Percentiles rank a stretch among this genome's conserved stretches.
These are phyloP conservation scores for Skeletonema menzelii DNA, from an alignment of 108 stramenopile genomes.

Conservation along the genomic window DNA sequence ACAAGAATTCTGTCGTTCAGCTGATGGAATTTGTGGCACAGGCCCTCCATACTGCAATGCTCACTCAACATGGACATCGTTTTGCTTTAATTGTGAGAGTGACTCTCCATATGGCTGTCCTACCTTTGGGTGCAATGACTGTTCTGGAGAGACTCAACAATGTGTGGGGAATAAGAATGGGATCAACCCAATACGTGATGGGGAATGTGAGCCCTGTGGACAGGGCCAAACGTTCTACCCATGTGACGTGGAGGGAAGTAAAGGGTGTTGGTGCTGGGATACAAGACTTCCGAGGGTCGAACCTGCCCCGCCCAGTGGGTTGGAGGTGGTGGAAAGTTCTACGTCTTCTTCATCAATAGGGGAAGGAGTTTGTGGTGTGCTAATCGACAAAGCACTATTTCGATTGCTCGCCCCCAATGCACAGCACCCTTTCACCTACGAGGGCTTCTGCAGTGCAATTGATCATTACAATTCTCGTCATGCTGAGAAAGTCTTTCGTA, in stretches of 20 bases:
- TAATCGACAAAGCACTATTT: slow-evolving; percentile 15
- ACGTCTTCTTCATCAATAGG: not conserved
- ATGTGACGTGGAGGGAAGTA: slow-evolving; percentile 17
- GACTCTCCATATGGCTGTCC: slow-evolving; percentile 34
- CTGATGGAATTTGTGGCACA: slow-evolving; percentile 22
- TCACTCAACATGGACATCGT: slow-evolving; percentile 27
- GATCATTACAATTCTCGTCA: slow-evolving; percentile 34
- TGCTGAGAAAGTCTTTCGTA: slow-evolving; percentile 30
- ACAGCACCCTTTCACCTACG: slow-evolving; percentile 21
- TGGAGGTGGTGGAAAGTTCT: slow-evolving; percentile 14
- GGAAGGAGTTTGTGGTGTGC: slow-evolving; percentile 14
- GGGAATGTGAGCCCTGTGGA: slow-evolving; percentile 19
- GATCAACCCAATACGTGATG: slow-evolving; percentile 28
- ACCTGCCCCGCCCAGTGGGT: slow-evolving; percentile 23
- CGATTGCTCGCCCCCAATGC: slow-evolving; percentile 25
- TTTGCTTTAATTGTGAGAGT: slow-evolving; percentile 26
- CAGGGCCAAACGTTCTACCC: slow-evolving; percentile 25
- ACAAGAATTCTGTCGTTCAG: slow-evolving; percentile 25
- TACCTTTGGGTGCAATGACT: slow-evolving; percentile 23
- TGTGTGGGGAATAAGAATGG: slow-evolving; percentile 35
- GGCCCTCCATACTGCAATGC: slow-evolving; percentile 32
- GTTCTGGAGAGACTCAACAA: slow-evolving; percentile 18
- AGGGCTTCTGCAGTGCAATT: slow-evolving; percentile 23
- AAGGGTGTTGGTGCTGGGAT: slow-evolving; percentile 37
- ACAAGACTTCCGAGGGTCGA: slow-evolving; percentile 25